phyloP scores from a whole-genome alignment of 345 rosid genomes.

The Aurinia saxatilis region DNA sequence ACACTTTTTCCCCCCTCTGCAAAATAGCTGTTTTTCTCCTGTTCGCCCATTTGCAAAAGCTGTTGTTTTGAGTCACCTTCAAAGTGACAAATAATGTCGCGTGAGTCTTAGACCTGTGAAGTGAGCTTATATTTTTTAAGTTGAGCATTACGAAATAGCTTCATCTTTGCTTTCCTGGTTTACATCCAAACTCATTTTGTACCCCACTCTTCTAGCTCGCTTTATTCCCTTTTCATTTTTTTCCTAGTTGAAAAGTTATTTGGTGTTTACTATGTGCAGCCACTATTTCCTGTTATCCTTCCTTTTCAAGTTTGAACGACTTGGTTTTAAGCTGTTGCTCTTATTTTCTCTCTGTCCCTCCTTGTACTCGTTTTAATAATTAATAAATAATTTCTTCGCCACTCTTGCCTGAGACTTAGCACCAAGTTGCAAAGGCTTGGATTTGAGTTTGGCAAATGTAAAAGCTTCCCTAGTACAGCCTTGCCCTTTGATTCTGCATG shows the following conservation, averaged over 20 bases:
- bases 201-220: background rate
- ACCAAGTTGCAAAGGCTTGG: constrained; percentile 26
- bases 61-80: background rate
- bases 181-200: constrained; percentile 5
- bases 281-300: background rate
- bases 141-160: background rate
- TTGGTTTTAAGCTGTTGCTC: background rate
- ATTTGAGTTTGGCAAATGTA: constrained; percentile 9
- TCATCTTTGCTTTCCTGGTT: background rate
- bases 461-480: constrained; percentile 15
- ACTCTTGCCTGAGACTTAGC: constrained; percentile 9
- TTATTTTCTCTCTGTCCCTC: background rate
- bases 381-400: too few species aligned
- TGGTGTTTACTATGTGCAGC: background rate
- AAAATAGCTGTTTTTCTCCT: background rate
- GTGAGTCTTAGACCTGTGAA: background rate
- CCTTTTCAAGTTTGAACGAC: background rate
- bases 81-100: background rate
- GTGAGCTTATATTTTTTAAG: background rate
- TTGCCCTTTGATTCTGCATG: constrained; percentile 24
- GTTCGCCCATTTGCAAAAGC: background rate
- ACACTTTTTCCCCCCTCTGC: background rate
- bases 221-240: background rate
- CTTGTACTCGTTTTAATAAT: too few species aligned
- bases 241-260: too few species aligned